A percentile compares a stretch with the other conserved stretches of the same genome.
These are phyloP conservation scores for Amauroascus niger DNA, from an alignment of 2,329 filamentous ascomycete genomes.

Conservation along the genomic window DNA sequence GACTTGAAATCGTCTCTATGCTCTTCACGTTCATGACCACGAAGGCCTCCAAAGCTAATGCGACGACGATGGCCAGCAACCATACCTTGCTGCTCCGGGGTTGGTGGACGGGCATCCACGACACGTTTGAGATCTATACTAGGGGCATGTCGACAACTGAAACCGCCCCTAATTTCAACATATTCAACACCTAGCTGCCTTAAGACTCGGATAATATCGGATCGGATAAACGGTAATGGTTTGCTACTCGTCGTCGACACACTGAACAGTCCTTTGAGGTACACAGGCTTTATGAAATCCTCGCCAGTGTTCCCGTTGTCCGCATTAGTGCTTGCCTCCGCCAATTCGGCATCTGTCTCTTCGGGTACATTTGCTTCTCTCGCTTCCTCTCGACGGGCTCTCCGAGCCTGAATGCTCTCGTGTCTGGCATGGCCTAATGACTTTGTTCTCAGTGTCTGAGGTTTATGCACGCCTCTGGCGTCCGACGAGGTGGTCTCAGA, in stretches of 20 bases:
- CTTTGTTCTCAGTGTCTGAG: slow-evolving; percentile 64
- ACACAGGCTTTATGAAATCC: slow-evolving; percentile 77
- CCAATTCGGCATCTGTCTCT: slow-evolving; percentile 75
- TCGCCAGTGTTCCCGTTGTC: slow-evolving; percentile 51
- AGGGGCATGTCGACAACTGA: slow-evolving; percentile 76
- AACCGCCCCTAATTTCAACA: slow-evolving; percentile 84
- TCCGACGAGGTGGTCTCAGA: slow-evolving; percentile 46
- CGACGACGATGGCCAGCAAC: slow-evolving; percentile 55
- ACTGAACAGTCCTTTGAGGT: slow-evolving; percentile 91
- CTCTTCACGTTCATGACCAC: slow-evolving; percentile 60
- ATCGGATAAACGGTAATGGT: slow-evolving; percentile 71
- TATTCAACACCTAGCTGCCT: slow-evolving; percentile 84
- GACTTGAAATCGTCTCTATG: slow-evolving; percentile 51
- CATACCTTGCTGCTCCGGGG: slow-evolving; percentile 43
- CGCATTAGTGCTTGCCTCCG: slow-evolving; percentile 43
- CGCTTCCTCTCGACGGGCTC: slow-evolving; percentile 61
- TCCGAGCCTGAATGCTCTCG: slow-evolving; percentile 83
- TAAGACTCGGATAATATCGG: slow-evolving; percentile 83
- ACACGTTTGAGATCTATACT: slow-evolving; percentile 79
- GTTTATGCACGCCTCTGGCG: slow-evolving; percentile 47
- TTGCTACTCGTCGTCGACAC: slow-evolving; percentile 94
- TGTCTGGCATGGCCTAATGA: slow-evolving; percentile 80
- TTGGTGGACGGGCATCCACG: slow-evolving; percentile 51
- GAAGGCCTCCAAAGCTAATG: slow-evolving; percentile 73
- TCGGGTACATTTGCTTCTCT: slow-evolving; percentile 74